phyloP scores from a whole-genome alignment of 768 basidiomycete species.

The Podaxis sp. region DNA sequence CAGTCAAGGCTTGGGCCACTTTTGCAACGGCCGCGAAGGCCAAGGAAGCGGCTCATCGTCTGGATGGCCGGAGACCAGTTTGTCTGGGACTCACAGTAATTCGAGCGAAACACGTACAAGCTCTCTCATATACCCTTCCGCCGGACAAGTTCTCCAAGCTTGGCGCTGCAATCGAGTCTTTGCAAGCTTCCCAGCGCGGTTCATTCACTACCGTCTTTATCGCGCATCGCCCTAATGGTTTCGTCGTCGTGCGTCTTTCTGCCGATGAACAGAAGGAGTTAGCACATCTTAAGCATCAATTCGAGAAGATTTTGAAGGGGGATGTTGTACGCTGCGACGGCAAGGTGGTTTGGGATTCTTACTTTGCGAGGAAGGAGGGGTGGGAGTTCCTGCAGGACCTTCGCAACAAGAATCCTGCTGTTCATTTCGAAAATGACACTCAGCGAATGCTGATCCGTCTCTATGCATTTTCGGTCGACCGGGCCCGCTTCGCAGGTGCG shows the following conservation, averaged over 20 bases:
- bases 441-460: conserved; percentile 48
- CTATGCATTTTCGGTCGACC: conserved; percentile 47
- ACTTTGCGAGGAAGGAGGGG: conserved; percentile 48
- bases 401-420: conserved; percentile 33
- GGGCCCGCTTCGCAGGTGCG: conserved; percentile 38
- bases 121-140: conserved; percentile 47
- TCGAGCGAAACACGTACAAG: conserved; percentile 52
- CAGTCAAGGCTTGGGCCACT: conserved; percentile 53
- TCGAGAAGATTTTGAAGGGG: conserved; percentile 63
- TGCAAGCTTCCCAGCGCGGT: conserved; percentile 39
- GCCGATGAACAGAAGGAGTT: conserved; percentile 51
- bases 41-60: conserved; percentile 41
- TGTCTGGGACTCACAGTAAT: conserved; percentile 48
- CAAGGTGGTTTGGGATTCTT: conserved; percentile 64
- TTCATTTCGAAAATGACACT: conserved; percentile 44
- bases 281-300: conserved; percentile 53
- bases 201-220: conserved; percentile 25
- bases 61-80: conserved; percentile 47
- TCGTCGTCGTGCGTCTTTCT: conserved; percentile 45
- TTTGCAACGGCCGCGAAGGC: conserved; percentile 57
- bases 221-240: conserved; percentile 19
- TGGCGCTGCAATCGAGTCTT: conserved; percentile 41
- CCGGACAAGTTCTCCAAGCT: conserved; percentile 37
- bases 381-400: conserved; percentile 43
- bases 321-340: conserved; percentile 54